phyloP scores from a whole-genome alignment of 257 asterid species.

The Solanum okadae region DNA sequence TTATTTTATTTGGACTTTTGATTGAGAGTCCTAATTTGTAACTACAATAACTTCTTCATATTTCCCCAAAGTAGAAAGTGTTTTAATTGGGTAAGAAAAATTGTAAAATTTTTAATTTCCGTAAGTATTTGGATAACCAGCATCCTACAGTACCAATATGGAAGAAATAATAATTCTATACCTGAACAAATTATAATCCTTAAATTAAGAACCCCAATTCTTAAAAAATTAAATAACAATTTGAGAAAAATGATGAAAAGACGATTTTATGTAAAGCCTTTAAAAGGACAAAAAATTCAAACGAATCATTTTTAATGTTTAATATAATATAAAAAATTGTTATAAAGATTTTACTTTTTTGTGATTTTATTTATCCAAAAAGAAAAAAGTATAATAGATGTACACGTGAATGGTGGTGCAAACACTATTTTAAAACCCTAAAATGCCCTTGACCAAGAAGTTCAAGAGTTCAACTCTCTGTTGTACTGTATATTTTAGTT shows the following conservation, averaged over 20 bases:
- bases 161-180: neutral
- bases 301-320: neutral
- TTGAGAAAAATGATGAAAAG: neutral
- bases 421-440: neutral
- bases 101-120: neutral
- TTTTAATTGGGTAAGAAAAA: no score
- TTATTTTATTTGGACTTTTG: no score
- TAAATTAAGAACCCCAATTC: neutral
- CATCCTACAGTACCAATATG: neutral
- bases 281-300: neutral
- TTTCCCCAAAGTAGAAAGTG: no score
- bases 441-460: neutral
- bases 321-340: no score
- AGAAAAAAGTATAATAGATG: neutral
- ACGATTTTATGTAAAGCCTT: no score
- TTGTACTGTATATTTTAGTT: no score
- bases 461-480: neutral
- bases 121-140: neutral
- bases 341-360: neutral
- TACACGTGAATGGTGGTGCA: neutral
- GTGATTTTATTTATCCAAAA: neutral
- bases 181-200: neutral
- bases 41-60: no score
- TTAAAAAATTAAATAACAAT: no score
- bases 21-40: no score